These are phyloP conservation scores for Dendrocalamus sinicus DNA, from an alignment of 176 grass and related monocot genomes.

Conservation along the genomic window DNA sequence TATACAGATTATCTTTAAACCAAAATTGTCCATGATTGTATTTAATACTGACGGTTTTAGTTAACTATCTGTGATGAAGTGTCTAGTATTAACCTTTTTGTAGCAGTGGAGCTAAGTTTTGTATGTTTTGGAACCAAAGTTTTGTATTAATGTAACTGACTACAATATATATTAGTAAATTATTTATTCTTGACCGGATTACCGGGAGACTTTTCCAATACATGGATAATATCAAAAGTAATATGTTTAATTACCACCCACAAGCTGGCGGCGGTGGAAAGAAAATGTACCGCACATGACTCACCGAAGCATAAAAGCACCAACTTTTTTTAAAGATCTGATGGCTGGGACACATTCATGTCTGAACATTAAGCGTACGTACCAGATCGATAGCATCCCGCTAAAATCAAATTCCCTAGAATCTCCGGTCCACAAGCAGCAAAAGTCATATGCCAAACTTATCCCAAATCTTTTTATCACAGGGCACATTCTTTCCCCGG, in stretches of 20 bases:
- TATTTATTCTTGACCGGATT: neutral
- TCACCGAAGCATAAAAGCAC: neutral
- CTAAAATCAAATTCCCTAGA: neutral
- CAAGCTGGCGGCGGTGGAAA: neutral
- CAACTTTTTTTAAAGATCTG: neutral
- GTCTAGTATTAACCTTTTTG: too few species aligned
- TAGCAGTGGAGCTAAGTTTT: neutral
- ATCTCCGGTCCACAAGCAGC: neutral
- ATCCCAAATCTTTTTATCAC: neutral
- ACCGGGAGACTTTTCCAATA: too few species aligned
- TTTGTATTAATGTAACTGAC: neutral
- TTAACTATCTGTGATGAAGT: too few species aligned
- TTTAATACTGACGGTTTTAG: too few species aligned
- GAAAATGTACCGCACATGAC: neutral
- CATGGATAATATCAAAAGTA: too few species aligned
- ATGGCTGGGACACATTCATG: neutral
- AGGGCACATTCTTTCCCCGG: neutral
- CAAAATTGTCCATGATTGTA: too few species aligned
- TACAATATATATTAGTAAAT: neutral
- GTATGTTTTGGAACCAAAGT: neutral
- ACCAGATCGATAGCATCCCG: neutral
- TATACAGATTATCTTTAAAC: too few species aligned
- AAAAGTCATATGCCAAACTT: neutral
- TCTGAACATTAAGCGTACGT: neutral
- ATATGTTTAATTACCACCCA: neutral